Base-by-base conservation (phyloP, 345 rosid species). In the Syzygium jambos region DNA sequence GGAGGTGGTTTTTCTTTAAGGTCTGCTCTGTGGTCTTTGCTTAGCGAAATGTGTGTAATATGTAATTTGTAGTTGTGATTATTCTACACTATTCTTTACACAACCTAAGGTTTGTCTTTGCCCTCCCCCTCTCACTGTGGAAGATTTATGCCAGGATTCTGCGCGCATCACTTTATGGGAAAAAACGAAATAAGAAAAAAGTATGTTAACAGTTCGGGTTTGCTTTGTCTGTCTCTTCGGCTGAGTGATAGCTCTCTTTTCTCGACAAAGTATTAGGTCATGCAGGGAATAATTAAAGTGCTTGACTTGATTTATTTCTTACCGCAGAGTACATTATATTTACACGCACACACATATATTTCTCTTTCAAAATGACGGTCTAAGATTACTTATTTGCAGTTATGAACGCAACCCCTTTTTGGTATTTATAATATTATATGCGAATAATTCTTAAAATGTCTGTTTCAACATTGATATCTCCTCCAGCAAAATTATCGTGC, bases 141-240 rank as follows among this genome's bases (percentile, higher is more conserved):
- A 93, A 96, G 96, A 96, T 95, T 92, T 92, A 95, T 91, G 93
- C 89, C 92, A 90, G 95, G 97, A 95, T 95, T 95, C 95, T 91
- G 93, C 86, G 90, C 94, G 93, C 93, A 95, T 91, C 90, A 78
- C 96, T 95, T 95, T 95, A 92, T 95, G 49, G 88, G 93, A 89
- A 93, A 93, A 89, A 86, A 19, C 51, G 68, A 89, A 88, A 86
- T 88, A 68, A 61, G 88, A 92, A 93, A 87, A 87, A 91, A 90
- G 89, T 89, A 88, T 82, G 88, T 88, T 87, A 91, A 93, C 93
- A 91, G 95, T 87, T 91, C 89, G 93, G 77, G 88, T 89, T 91
- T 89, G 94, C 94, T 94, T 91, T 93, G 92, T 90, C 82, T 73
- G 80, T 38, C 49, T 21, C 82, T 87, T 91, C 88, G 89, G 89